Base-by-base conservation (phyloP, 2,329 filamentous ascomycete species). In the Sporothrix schenckii region DNA sequence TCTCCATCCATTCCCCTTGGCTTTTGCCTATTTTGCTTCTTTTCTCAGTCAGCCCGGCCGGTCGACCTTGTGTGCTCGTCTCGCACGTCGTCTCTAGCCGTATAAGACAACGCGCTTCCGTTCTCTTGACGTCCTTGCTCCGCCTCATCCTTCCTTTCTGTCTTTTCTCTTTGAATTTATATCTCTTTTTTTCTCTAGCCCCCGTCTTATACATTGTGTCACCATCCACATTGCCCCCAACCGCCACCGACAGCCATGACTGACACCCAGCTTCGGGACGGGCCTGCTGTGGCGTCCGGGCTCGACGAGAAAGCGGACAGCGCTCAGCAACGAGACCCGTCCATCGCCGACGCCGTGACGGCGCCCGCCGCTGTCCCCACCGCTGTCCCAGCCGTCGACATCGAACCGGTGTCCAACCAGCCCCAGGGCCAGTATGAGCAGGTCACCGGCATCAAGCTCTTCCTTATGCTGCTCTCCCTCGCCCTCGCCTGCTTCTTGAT, bases 401-500 rank as follows among this genome's bases (percentile, higher is more conserved):
- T 41, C 10, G 58, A 61, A 14, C 58, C 58, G 4, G 11, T 19
- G 56, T 11, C 56, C 9, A 60, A 60, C 56, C 56, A 41, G 19
- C 30, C 56, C 27, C 56, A 60, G 56, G 56, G 56, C 19, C 56
- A 41, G 56, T 21, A 21, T 19, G 56, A 60, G 19, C 56, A 60
- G 41, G 66, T 74, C 24, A 53, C 66, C 1, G 73, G 73, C 44
- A 21, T 72, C 49, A 71, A 61, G 30, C 68, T 76, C 0, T 50
- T 50, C 2, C 14, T 68, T 1, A 19, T 75, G 10, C 24, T 75
- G 16, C 34, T 66, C 14, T 65, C 69, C 9, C 44, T 74, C 4
- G 61, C 72, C 1, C 65, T 76, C 16, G 73, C 69, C 10, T 56
- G 34, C 6, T 75, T 76, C 41, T 66, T 76, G 14, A 70, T 75